Base-by-base conservation (phyloP, 2,329 filamentous ascomycete species). In the Talaromyces atroroseus region DNA sequence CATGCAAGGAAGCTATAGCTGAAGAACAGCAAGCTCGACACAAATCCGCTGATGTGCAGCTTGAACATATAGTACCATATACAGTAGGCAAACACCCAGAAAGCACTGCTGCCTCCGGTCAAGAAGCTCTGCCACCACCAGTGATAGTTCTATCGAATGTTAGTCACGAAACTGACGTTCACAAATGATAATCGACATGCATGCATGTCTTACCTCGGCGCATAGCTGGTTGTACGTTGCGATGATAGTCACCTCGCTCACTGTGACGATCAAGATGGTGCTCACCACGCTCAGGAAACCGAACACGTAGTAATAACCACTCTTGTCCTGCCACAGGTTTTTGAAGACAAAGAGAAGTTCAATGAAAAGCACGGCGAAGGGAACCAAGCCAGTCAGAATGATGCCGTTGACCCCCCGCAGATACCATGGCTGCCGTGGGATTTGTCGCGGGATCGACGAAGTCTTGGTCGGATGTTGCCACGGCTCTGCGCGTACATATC, bases 91-190 rank as follows among this genome's bases (percentile, higher is more conserved):
- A 92, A 94, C 38, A 95, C 83, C 89, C 90, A 95, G 59, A 90
- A 71, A 6, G 87, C 83, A 63, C 86, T 90, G 63, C 86, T 84
- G 49, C 86, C 87, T 46, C 90, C 90, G 8, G 91, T 82, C 49
- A 89, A 74, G 75, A 95, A 94, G 52, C 87, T 90, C 70, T 89
- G 88, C 90, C 90, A 95, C 89, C 89, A 94, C 90, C 90, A 95
- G 69, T 90, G 82, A 73, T 94, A 87, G 71, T 95, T 91, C 80
- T 83, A 47, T 23, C 26, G 26, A 56, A 29, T 36, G 32, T 36
- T 16, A 36, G 32, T 16, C 14, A 36, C 26, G n/a, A 7, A 29
- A 11, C 3, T 16, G 32, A 34, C 29, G 5, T 12, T 14, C n/a
- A n/a, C n/a, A n/a, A n/a, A n/a, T n/a, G n/a, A 23, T 1, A 45